phyloP scores from a whole-genome alignment of 164 flowering plant species.

The Dillenia turbinata region DNA sequence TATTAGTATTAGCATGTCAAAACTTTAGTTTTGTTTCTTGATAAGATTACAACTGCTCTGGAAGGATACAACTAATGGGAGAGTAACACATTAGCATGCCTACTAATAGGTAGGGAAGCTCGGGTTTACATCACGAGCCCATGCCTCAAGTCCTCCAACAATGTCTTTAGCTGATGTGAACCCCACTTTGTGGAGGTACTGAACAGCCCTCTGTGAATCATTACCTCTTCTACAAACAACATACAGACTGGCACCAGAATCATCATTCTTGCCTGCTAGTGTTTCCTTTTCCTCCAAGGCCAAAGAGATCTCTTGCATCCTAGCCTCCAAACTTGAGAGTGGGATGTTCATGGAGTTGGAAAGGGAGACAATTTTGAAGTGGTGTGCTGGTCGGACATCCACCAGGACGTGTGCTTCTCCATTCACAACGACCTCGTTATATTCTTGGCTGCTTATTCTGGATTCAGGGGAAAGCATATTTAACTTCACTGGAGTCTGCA shows the following conservation, averaged over 20 bases:
- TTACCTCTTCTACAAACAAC: constrained; percentile 91
- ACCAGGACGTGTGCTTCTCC: constrained; percentile 75
- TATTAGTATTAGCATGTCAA: too few species aligned
- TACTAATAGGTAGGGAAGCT: constrained; percentile 63
- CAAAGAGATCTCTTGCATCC: constrained; percentile 42
- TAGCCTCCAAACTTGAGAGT: constrained; percentile 50
- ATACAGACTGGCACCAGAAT: constrained; percentile 41
- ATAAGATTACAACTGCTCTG: too few species aligned
- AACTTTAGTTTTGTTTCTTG: too few species aligned
- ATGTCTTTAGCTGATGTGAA: constrained; percentile 69
- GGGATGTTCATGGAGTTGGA: constrained; percentile 80
- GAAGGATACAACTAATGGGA: too few species aligned
- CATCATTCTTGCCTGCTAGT: constrained; percentile 11
- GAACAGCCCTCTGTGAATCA: constrained; percentile 93
- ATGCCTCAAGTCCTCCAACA: constrained; percentile 79
- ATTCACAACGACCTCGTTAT: constrained; percentile 38
- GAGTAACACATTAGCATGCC: too few species aligned
- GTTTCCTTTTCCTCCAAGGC: constrained; percentile 44
- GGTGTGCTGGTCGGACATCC: constrained; percentile 90
- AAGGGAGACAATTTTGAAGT: constrained; percentile 75
- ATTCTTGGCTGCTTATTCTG: constrained; percentile 77
- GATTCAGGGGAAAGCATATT: constrained; percentile 51
- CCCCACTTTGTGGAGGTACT: constrained; percentile 63
- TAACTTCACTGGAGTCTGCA: constrained; percentile 72
- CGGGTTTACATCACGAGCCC: constrained; percentile 84